Evolutionary conservation across 768 basidiomycete species (phyloP), one percentile per base, ranked within the genome.

Genomic region (Phlebiopsis gigantea): DNA sequence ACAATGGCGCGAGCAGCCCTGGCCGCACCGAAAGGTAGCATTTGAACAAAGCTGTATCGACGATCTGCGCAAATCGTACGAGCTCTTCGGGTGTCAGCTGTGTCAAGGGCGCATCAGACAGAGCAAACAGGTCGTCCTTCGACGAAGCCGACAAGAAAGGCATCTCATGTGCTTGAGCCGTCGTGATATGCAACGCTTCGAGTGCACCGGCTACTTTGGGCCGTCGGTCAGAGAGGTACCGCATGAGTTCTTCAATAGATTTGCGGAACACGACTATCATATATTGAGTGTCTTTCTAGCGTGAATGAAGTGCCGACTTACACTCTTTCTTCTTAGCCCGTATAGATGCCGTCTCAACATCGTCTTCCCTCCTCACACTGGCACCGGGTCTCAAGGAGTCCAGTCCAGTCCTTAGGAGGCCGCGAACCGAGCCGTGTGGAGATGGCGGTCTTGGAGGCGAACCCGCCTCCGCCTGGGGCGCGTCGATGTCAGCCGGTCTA

Each of bases 21-120:
- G 96, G 93, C 44, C 88, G 77, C 42, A 88, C 86, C 21, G 91
- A 78, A 21, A 98, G 73, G 69, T 96, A 97, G 2, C 88, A 85
- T 72, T 97, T 96, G 72, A 98, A 94, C 61, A 98, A 73, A 8
- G 91, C 95, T 0, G 97, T 98, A 65, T 98, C 93, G 24, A 98
- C 89, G 30, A 98, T 85, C 71, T 98, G 95, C 0, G 94, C 93
- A 55, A 88, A 91, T 19, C 91, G 80, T 34, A 95, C 76, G 5
- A 98, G 77, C 61, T 97, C 88, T 58, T 90, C 90, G 2, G 94
- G 87, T 0, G 83, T 87, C 21, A 98, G 75, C 2, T 80, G 76
- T 0, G 82, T 73, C 45, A 94, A 73, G 0, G 92, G 85, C 0
- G 82, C 77, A 58, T 90, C 85, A 0, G 96, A 95, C 9, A 95